Base-by-base conservation (phyloP, 176 grass and related monocot genomes). In the Luzula sylvatica region DNA sequence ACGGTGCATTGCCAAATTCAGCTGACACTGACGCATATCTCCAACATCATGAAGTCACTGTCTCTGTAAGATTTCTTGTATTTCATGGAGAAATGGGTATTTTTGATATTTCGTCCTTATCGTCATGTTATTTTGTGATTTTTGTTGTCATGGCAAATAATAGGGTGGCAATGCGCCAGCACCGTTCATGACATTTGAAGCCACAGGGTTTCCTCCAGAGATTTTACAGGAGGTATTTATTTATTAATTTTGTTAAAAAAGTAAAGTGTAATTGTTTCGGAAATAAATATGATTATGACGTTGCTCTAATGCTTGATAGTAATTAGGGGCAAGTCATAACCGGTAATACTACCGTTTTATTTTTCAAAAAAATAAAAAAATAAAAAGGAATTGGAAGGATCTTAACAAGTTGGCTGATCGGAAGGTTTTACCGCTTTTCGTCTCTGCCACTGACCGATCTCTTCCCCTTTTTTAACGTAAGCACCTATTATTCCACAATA, bases 151-250 rank as follows among this genome's bases (percentile, higher is more conserved):
- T 52, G 47, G 44, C 39, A 38, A 58, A 59, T 59, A 61, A 58
- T 72, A 98, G 92, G 92, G 92, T 29, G 86, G 82, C 21, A 84
- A 98, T 23, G 81, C 89, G 66, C 92, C 92, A 54, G 61, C 85
- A 66, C 92, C 92, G 7, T 98, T 98, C 77, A 98, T 98, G 92
- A 98, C 92, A 70, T 98, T 98, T 66, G 92, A 98, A 50, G 26
- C 85, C 18, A 83, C 90, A 52, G 92, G 80, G 47, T 87, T 98
- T 51, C 92, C 92, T 45, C 92, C 92, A 53, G 92, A 98, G 70
- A 90, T 98, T 48, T 52, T 98, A 26, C 75, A 76, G 54, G 92
- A 98, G 92, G 92, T 98, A 90, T 56, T 54, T n/a, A n/a, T n/a
- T n/a, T n/a, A n/a, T n/a, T n/a, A n/a, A n/a, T n/a, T n/a, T 20